These are phyloP conservation scores for Penicillium alfredii DNA, from an alignment of 495 filamentous ascomycete genomes.

Conservation along the genomic window DNA sequence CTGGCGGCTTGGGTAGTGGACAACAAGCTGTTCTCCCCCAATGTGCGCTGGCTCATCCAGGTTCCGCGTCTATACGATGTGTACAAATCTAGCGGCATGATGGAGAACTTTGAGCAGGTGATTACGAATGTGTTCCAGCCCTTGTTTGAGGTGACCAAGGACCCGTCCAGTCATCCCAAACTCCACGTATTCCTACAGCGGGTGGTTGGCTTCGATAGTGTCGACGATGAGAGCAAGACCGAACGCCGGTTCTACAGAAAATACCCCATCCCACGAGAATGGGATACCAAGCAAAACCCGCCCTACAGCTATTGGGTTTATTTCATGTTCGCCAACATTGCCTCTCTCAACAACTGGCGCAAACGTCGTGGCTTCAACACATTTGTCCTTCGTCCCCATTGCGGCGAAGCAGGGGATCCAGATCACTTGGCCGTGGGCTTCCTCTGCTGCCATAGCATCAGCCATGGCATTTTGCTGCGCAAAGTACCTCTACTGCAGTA, in stretches of 20 bases:
- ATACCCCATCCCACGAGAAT: constrained; percentile 81
- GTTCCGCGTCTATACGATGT: constrained; percentile 92
- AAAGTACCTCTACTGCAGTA: constrained; percentile 96
- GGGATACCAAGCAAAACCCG: constrained; percentile 89
- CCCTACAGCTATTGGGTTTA: constrained; percentile 99
- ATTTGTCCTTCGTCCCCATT: constrained; percentile 88
- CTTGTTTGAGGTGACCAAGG: constrained; percentile 87
- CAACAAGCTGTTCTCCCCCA: constrained; percentile 95
- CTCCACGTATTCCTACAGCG: constrained; percentile 92
- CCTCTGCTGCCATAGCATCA: constrained; percentile 95
- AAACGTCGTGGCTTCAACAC: constrained; percentile 93
- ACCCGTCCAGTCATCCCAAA: constrained; percentile 82
- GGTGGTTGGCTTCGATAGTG: constrained; percentile 94
- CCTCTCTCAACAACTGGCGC: constrained; percentile 85
- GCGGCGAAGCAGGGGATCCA: constrained; percentile 93
- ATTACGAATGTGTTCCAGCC: constrained; percentile 90
- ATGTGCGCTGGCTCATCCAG: constrained; percentile 96
- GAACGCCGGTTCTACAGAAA: constrained; percentile 89
- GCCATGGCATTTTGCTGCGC: constrained; percentile 84
- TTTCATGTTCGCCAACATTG: constrained; percentile 90
- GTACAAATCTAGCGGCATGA: constrained; percentile 80
- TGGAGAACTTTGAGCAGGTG: constrained; percentile 85
- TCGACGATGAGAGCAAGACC: constrained; percentile 96
- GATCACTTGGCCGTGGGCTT: constrained; percentile 92
- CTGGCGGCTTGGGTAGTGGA: constrained; percentile 97